phyloP scores from a whole-genome alignment of 208 protist species.

The Leishmania amazonensis region DNA sequence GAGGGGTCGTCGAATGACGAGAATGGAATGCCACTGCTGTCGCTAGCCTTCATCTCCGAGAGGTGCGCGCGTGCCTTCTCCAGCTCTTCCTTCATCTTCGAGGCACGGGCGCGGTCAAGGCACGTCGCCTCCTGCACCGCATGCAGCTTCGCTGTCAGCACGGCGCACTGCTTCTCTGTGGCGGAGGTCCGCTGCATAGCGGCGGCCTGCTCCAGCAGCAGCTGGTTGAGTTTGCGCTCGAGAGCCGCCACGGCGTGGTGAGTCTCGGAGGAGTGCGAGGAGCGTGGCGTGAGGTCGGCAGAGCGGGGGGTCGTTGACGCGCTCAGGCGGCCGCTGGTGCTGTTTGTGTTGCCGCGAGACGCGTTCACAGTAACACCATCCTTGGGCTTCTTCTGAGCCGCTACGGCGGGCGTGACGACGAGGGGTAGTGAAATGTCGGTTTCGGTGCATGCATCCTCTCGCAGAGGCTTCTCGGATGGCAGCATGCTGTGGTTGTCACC shows the following conservation, averaged over 20 bases:
- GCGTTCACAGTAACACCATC: neutral
- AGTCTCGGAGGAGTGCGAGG: conserved; percentile 31
- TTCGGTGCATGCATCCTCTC: neutral
- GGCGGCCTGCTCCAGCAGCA: conserved; percentile 61
- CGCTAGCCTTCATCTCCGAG: conserved; percentile 26
- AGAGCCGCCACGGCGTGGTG: conserved; percentile 48
- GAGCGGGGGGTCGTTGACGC: conserved; percentile 18
- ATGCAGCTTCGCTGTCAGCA: conserved; percentile 60
- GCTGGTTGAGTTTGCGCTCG: conserved; percentile 66
- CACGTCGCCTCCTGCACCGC: conserved; percentile 63
- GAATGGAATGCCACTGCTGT: neutral
- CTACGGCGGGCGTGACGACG: neutral
- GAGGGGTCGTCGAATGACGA: conserved; percentile 21
- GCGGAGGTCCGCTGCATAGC: conserved; percentile 48
- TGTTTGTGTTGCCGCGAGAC: conserved; percentile 1
- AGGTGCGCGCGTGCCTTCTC: conserved; percentile 41
- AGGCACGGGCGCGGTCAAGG: conserved; percentile 57
- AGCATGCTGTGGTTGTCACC: neutral
- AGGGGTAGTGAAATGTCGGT: neutral
- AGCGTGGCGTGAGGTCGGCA: conserved; percentile 12
- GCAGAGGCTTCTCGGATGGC: conserved; percentile 1
- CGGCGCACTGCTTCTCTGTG: conserved; percentile 48
- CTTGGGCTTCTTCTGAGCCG: neutral
- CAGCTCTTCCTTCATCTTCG: conserved; percentile 76
- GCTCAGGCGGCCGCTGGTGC: neutral